These are phyloP conservation scores for Gynochthodes officinalis DNA, from an alignment of 257 asterid species.

Conservation along the genomic window DNA sequence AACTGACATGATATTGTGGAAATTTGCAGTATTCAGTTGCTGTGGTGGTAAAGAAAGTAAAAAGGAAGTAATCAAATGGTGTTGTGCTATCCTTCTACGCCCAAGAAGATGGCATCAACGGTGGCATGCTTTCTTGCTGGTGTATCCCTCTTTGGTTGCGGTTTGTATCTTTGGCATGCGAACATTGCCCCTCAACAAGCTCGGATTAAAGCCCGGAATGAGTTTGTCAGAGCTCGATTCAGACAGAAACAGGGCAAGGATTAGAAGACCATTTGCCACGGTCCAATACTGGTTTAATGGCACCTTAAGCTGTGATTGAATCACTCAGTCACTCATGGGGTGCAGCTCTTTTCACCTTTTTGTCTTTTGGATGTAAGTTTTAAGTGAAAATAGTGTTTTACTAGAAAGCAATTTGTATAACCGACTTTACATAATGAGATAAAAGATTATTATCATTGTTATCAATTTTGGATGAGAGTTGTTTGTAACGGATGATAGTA, in stretches of 20 bases:
- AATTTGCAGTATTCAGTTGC: not conserved
- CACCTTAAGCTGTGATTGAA: too few species aligned
- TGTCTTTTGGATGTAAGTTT: too few species aligned
- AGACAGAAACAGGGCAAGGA: constrained; percentile 50
- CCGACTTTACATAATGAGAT: too few species aligned
- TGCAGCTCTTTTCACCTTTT: too few species aligned
- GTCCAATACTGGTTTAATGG: not conserved
- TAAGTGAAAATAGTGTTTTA: too few species aligned
- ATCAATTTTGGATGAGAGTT: too few species aligned
- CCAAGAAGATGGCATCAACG: constrained; percentile 22
- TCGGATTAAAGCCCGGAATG: constrained; percentile 63
- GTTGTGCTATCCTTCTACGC: constrained; percentile 43
- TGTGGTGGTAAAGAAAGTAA: not conserved
- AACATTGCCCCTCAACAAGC: constrained; percentile 81
- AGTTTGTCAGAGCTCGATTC: constrained; percentile 54
- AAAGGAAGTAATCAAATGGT: constrained; percentile 34
- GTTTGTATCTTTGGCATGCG: constrained; percentile 54
- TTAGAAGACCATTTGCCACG: not conserved
- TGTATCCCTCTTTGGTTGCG: constrained; percentile 47
- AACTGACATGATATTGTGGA: not conserved
- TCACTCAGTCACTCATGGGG: too few species aligned
- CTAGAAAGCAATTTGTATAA: too few species aligned
- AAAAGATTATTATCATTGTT: too few species aligned
- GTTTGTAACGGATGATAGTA: too few species aligned
- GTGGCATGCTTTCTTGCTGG: constrained; percentile 44